phyloP scores from a whole-genome alignment of 108 stramenopile genomes.

The Mediolabrus comicus region DNA sequence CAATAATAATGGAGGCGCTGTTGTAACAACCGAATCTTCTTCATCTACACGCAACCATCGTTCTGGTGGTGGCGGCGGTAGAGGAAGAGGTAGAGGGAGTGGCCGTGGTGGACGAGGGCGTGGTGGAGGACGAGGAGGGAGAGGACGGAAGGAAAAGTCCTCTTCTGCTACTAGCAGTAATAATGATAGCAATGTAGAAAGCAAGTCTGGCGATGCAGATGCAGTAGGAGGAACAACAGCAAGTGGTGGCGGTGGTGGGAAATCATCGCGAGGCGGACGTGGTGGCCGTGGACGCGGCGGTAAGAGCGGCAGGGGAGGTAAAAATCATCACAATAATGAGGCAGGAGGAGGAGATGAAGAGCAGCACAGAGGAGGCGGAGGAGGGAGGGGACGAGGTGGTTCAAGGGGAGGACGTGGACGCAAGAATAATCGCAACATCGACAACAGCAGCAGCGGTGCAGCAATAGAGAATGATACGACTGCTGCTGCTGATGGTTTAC shows the following conservation, averaged over 20 bases:
- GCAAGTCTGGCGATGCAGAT: background rate
- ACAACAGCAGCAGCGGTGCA: background rate
- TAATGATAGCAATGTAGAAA: background rate
- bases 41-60: background rate
- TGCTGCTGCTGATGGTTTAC: background rate
- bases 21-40: background rate
- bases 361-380: background rate
- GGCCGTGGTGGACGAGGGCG: conserved; percentile 5
- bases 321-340: background rate
- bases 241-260: conserved; percentile 9
- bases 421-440: background rate
- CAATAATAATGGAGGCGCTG: background rate
- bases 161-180: background rate
- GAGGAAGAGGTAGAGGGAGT: background rate
- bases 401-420: conserved; percentile 9
- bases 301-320: background rate
- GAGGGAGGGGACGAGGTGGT: background rate
- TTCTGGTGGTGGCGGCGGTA: background rate
- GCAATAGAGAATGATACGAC: background rate
- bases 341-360: background rate
- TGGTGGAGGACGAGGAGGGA: background rate
- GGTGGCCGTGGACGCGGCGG: background rate
- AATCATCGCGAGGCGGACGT: background rate
- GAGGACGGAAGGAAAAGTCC: background rate
- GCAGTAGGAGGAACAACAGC: background rate